Conservation (phyloP, 2,329 filamentous ascomycete genomes). For the Alternaria sp. region DNA sequence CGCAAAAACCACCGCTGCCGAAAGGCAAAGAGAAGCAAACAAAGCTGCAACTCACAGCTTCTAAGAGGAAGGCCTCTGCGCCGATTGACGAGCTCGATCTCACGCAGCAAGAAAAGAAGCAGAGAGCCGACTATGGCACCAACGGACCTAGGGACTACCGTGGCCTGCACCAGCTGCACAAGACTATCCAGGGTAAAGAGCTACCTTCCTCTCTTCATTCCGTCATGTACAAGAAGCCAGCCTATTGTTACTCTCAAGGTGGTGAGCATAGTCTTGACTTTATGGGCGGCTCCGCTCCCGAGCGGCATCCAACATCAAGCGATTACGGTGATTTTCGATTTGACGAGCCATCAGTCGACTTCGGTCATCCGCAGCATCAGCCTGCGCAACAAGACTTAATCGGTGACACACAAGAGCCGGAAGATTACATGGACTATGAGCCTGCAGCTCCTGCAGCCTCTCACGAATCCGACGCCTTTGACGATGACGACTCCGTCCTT, state of each 20-base stretch:
- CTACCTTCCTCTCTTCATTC: conserved; percentile 27
- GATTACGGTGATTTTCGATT: conserved; percentile 38
- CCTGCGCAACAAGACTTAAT: not conserved
- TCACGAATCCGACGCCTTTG: conserved; percentile 29
- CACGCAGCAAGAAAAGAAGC: conserved; percentile 41
- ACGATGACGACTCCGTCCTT: conserved; percentile 40
- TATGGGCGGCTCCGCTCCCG: conserved; percentile 1
- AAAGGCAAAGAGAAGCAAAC: conserved; percentile 31
- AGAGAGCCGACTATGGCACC: conserved; percentile 20
- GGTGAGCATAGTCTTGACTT: conserved; percentile 33
- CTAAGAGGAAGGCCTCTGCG: conserved; percentile 33
- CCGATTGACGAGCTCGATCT: conserved; percentile 42
- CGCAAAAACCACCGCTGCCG: not conserved
- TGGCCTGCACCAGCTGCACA: conserved; percentile 35
- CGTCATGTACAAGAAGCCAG: conserved; percentile 36
- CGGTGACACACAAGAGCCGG: not conserved
- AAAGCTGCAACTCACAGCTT: conserved; percentile 34
- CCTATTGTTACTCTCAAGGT: conserved; percentile 33
- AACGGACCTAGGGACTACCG: conserved; percentile 27
- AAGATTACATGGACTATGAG: not conserved
- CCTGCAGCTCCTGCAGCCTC: not conserved
- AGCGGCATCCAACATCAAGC: conserved; percentile 21
- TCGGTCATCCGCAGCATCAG: not conserved
- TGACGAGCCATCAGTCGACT: conserved; percentile 18
- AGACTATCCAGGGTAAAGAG: conserved; percentile 28